Base-by-base conservation (phyloP, 345 rosid species). In the Pelargonium nanum region DNA sequence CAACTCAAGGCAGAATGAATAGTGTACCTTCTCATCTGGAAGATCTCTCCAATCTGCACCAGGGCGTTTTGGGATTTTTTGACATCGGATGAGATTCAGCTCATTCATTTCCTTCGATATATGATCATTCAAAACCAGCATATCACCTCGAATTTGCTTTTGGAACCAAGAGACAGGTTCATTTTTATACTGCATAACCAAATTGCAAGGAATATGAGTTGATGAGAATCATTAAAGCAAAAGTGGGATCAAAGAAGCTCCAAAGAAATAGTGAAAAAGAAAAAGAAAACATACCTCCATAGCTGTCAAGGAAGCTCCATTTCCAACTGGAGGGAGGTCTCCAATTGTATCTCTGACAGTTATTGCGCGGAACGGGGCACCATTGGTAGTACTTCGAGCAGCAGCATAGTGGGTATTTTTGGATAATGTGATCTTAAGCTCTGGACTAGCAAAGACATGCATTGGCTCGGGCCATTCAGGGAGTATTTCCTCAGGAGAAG, bases 391-490 rank as follows among this genome's bases (percentile, higher is more conserved):
- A 69, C 95, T 92, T 59, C 74, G 77, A 66, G 71, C 93, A 55
- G 95, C 96, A 69, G 95, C 85, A 68, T 83, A 85, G 4, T 71
- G 77, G 40, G 66, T 55, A 61, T 84, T 77, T 32, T 52, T 56
- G 1, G 95, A 64, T 61, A 89, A 61, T 0, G 79, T 45, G 60
- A 92, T 66, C 63, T 82, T 92, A 69, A 89, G 65, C 73, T 83
- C 78, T 0, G 93, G 83, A 53, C 58, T 82, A 55, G 77, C 65
- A 68, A 92, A 92, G 50, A 92, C 96, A 62, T 89, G 91, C 96
- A 92, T 89, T 30, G 98, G 95, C 74, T 92, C 98, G 9, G 98
- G 98, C 96, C 98, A 92, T 66, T 92, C 96, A 6, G 98, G 98
- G 26, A 92, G 91, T 28, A 72, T 58, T 68, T 80, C 93, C 15